These are phyloP conservation scores for Diaporthe eres DNA, from an alignment of 2,329 filamentous ascomycete species.

Conservation along the genomic window DNA sequence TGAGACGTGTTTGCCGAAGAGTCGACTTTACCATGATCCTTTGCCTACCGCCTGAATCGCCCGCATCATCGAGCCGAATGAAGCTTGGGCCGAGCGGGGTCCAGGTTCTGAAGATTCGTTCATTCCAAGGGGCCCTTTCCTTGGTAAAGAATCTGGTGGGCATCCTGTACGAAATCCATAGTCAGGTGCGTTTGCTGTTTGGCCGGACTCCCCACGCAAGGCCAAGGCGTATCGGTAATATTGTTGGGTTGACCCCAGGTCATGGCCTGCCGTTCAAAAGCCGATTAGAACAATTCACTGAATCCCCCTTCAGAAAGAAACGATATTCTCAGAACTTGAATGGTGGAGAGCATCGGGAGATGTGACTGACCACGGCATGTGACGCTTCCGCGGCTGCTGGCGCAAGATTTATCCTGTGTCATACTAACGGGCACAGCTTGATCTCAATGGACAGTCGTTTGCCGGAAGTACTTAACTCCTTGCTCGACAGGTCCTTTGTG, in stretches of 20 bases:
- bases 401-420: background rate
- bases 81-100: fast-evolving
- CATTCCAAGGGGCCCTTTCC: background rate
- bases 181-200: background rate
- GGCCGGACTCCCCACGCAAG: background rate
- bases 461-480: no score
- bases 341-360: background rate
- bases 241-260: no score
- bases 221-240: no score
- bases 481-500: background rate
- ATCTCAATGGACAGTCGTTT: background rate
- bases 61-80: background rate
- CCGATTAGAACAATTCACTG: no score
- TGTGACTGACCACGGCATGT: background rate
- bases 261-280: no score
- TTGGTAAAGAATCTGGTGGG: background rate
- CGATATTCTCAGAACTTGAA: background rate
- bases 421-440: background rate
- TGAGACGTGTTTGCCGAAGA: background rate
- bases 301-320: no score
- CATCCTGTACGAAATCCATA: background rate
- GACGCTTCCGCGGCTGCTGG: no score
- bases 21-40: background rate
- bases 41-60: background rate
- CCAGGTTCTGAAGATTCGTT: background rate